These are phyloP conservation scores for Oidium heveae DNA, from an alignment of 2,329 filamentous ascomycete species.

Conservation along the genomic window DNA sequence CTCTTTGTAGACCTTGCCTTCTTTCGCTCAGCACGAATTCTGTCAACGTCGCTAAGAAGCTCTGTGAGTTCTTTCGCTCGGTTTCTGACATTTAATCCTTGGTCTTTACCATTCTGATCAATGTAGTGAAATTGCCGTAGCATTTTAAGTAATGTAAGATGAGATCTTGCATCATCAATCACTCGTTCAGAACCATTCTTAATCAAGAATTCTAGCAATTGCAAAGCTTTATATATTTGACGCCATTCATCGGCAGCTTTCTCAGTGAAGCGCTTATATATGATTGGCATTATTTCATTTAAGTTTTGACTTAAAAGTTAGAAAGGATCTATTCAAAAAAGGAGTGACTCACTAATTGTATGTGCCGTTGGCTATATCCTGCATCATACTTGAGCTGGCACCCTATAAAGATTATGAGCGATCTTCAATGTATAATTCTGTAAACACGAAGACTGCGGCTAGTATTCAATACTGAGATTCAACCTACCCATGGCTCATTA, in stretches of 20 bases:
- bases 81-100: conserved; percentile 93
- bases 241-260: conserved; percentile 97
- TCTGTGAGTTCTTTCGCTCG: conserved; percentile 88
- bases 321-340: conserved; percentile 2
- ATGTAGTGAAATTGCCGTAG: conserved; percentile 96
- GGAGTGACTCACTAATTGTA: conserved; percentile 66
- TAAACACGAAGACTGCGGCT: background rate
- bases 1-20: conserved; percentile 76
- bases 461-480: conserved; percentile 11
- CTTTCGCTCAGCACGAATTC: conserved; percentile 60
- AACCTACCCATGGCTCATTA: conserved; percentile 91
- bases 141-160: conserved; percentile 93
- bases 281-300: conserved; percentile 99
- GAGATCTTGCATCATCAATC: conserved; percentile 86
- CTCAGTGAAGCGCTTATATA: conserved; percentile 96
- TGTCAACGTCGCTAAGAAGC: conserved; percentile 75
- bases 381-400: conserved; percentile 30
- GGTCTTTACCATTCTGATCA: conserved; percentile 87
- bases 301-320: conserved; percentile 48
- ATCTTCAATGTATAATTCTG: background rate
- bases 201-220: conserved; percentile 87
- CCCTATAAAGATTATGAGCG: conserved; percentile 4
- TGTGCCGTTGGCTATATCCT: conserved; percentile 93
- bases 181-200: conserved; percentile 97
- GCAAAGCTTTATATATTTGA: conserved; percentile 95